A percentile compares a stretch with the other conserved stretches of the same genome.
phyloP scores from a whole-genome alignment of 192 early-diverging fungal genomes.

The Coemansia sp. region DNA sequence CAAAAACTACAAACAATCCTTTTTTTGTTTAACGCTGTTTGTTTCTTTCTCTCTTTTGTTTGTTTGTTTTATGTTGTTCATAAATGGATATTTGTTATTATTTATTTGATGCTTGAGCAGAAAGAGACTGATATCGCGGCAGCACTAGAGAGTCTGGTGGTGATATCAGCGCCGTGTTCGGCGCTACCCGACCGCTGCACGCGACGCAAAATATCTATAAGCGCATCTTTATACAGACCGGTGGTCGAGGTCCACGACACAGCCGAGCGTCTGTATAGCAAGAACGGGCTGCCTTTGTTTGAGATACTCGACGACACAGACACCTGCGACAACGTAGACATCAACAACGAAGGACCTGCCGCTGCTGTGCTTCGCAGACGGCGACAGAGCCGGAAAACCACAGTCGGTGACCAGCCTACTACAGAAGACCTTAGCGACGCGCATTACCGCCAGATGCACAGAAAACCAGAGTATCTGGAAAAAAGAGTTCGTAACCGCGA shows the following conservation, averaged over 20 bases:
- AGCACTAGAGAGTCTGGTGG: conserved; percentile 34
- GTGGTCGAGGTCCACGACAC: conserved; percentile 36
- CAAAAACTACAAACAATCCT: neutral
- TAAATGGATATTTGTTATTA: neutral
- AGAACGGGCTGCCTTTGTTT: conserved; percentile 35
- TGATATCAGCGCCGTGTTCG: conserved; percentile 28
- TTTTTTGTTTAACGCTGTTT: neutral
- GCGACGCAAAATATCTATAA: conserved; percentile 7
- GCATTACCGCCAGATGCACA: conserved; percentile 37
- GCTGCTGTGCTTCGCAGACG: conserved; percentile 33
- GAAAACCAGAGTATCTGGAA: conserved; percentile 51
- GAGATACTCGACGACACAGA: conserved; percentile 20
- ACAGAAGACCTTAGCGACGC: conserved; percentile 37
- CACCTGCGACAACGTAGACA: neutral
- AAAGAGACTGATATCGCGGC: conserved; percentile 1
- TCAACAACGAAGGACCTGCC: conserved; percentile 17
- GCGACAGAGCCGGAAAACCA: conserved; percentile 6
- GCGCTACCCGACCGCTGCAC: conserved; percentile 17
- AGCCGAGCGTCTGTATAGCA: conserved; percentile 37
- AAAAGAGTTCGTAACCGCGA: conserved; percentile 49
- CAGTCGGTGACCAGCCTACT: neutral
- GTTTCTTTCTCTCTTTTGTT: neutral
- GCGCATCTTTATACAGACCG: conserved; percentile 21
- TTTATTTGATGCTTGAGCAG: neutral
- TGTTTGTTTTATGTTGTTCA: neutral